Evolutionary conservation across 1,139 yeast species (phyloP), one percentile per base, ranked within the genome.

Genomic region (Sugiyamaella xylanicola): DNA sequence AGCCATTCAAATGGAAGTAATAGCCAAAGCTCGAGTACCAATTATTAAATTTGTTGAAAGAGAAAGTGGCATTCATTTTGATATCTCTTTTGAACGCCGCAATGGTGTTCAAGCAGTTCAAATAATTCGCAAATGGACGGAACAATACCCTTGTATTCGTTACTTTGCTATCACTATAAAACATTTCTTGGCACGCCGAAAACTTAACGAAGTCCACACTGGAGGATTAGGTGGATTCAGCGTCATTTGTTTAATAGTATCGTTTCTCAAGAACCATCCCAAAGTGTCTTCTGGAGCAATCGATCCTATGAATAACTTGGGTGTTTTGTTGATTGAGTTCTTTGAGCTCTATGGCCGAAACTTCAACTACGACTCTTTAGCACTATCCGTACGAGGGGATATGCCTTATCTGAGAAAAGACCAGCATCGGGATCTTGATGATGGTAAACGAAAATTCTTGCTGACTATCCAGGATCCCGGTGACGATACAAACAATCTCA

Each of bases 171-270:
- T 93, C 55, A 84, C 91, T 2, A 81, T 93, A 15, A 93, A 95
- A 69, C 97, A 91, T 67, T 93, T 92, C 66, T 76, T 95, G 55
- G 78, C 92, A 42, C 84, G 91, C 2, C 77, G 98, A 64, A 83
- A 81, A 60, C 75, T 93, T 59, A 92, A 93, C 67, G 88, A 90
- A 65, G 99, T 93, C n/a, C 96, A 88, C 66, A 86, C 86, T 20
- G 99, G 99, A 56, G 99, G 99, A 0, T 75, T 95, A 17, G 99
- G 99, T 29, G 99, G 99, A 0, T 93, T 87, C 68, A 85, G 97
- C 7, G 89, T 92, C 21, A 90, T 92, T 44, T 91, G 97, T 64
- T 72, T 93, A 67, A 91, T 90, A 37, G 87, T 87, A 66, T 87
- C 96, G 32, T 92, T 93, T 68, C 72, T 95, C 60, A 80, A 77